A percentile compares a stretch with the other conserved stretches of the same genome.
Conservation (phyloP, 1,139 yeast genomes). For the Geotrichum candidum region DNA sequence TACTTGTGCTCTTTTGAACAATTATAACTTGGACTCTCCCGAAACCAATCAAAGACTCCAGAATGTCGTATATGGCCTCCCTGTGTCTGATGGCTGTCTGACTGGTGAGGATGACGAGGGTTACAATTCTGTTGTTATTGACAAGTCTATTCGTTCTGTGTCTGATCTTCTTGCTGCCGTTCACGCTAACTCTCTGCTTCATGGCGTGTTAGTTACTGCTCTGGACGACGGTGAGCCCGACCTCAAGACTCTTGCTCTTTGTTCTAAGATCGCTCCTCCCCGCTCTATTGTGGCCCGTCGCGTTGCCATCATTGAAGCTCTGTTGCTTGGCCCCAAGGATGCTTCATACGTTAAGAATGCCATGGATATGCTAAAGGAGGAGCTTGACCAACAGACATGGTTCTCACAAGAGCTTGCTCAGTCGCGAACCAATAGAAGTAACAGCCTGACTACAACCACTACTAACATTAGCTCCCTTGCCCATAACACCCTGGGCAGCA, state of each 20-base stretch:
- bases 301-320: conserved; percentile 31
- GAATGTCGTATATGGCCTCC: conserved; percentile 24
- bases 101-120: conserved; percentile 27
- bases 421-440: background rate
- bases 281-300: conserved; percentile 30
- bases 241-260: conserved; percentile 21
- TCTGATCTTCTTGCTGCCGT: conserved; percentile 33
- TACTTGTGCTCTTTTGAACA: conserved; percentile 19
- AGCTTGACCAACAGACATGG: conserved; percentile 20
- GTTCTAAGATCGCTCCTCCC: conserved; percentile 30
- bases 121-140: conserved; percentile 24
- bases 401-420: conserved; percentile 6
- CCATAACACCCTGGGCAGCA: background rate
- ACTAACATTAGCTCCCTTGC: background rate
- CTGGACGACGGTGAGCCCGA: conserved; percentile 23
- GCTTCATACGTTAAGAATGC: conserved; percentile 23
- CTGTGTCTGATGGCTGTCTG: conserved; percentile 19
- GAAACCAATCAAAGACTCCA: conserved; percentile 26
- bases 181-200: conserved; percentile 28
- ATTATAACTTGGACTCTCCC: conserved; percentile 18
- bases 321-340: conserved; percentile 28
- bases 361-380: conserved; percentile 23
- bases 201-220: conserved; percentile 26
- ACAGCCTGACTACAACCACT: background rate
- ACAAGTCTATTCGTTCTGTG: conserved; percentile 29